These are phyloP conservation scores for Actinomucor elegans DNA, from an alignment of 371 early-diverging fungal genomes.

Conservation along the genomic window DNA sequence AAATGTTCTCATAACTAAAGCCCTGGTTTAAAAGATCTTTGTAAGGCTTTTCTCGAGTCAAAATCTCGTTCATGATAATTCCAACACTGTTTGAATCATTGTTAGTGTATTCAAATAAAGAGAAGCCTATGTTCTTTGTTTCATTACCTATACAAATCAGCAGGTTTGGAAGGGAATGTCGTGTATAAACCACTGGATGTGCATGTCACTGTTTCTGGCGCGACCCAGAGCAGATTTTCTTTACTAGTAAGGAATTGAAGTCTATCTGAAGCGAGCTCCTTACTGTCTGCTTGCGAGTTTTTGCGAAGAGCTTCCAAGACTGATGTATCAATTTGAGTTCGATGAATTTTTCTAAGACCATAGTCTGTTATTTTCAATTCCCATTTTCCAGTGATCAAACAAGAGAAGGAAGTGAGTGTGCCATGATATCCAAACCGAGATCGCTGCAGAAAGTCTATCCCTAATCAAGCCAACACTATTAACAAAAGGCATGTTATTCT, in stretches of 20 bases:
- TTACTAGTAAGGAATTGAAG: neutral
- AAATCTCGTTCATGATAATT: constrained; percentile 50
- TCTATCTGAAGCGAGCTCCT: neutral
- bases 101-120: constrained; percentile 7
- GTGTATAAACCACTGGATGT: constrained; percentile 27
- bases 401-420: constrained; percentile 41
- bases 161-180: constrained; percentile 32
- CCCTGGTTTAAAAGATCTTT: neutral
- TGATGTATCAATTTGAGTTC: constrained; percentile 25
- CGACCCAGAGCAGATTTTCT: constrained; percentile 37
- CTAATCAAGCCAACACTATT: too few relatives aligned
- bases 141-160: constrained; percentile 35
- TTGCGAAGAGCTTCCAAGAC: constrained; percentile 1
- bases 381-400: constrained; percentile 49
- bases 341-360: constrained; percentile 34
- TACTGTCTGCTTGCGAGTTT: constrained; percentile 8
- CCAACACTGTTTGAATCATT: constrained; percentile 52
- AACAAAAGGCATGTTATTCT: too few relatives aligned
- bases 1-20: neutral
- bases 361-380: constrained; percentile 52
- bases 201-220: constrained; percentile 40
- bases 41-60: constrained; percentile 45
- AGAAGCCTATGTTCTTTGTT: too few relatives aligned
- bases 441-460: constrained; percentile 52
- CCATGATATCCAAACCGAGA: constrained; percentile 48